These are phyloP conservation scores for Sapria himalayana DNA, from an alignment of 345 rosid genomes.

Conservation along the genomic window DNA sequence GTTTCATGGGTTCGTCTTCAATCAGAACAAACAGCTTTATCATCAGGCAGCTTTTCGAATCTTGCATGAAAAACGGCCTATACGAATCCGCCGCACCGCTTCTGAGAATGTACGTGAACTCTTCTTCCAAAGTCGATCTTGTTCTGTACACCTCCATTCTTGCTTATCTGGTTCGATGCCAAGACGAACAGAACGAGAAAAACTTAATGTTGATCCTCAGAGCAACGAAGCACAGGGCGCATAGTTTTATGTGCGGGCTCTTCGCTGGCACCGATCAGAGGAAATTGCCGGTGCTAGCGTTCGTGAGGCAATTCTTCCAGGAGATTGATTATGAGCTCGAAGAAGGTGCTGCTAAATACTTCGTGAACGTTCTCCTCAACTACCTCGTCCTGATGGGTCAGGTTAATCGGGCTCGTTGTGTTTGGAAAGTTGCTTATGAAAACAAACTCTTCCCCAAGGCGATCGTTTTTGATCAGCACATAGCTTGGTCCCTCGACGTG, in stretches of 20 bases:
- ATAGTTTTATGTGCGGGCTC: conserved; percentile 75
- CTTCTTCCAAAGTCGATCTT: conserved; percentile 80
- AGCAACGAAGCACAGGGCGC: conserved; percentile 66
- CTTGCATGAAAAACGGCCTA: conserved; percentile 73
- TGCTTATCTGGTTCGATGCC: conserved; percentile 79
- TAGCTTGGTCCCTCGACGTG: conserved; percentile 96
- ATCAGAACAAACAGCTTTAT: conserved; percentile 83
- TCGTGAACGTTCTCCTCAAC: conserved; percentile 80
- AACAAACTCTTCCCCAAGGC: conserved; percentile 96
- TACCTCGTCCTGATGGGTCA: conserved; percentile 96
- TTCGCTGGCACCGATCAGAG: conserved; percentile 90
- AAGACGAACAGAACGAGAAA: conserved; percentile 71
- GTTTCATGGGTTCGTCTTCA: conserved; percentile 88
- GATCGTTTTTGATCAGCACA: conserved; percentile 85
- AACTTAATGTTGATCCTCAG: conserved; percentile 78
- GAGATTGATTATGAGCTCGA: conserved; percentile 80
- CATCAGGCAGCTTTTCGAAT: conserved; percentile 79
- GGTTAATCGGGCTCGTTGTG: conserved; percentile 81
- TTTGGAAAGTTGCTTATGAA: conserved; percentile 95
- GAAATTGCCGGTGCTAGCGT: conserved; percentile 62
- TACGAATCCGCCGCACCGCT: conserved; percentile 88
- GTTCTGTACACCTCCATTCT: conserved; percentile 89
- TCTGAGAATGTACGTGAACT: conserved; percentile 58
- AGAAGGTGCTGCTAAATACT: conserved; percentile 87
- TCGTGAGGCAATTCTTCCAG: conserved; percentile 84